These are phyloP conservation scores for Camellia sinensis DNA, from an alignment of 148 eudicot species.

Conservation along the genomic window DNA sequence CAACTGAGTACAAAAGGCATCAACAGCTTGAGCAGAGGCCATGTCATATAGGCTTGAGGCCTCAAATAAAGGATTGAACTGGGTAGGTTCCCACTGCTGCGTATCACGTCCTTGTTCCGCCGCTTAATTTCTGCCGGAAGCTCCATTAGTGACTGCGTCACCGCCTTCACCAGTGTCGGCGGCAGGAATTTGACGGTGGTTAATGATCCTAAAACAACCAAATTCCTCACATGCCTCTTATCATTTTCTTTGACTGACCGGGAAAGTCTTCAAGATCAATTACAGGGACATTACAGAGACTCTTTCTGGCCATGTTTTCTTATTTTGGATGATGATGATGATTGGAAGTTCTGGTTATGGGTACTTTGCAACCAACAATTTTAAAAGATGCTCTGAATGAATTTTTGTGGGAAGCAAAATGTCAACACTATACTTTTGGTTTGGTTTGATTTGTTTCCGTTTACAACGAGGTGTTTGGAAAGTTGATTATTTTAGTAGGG, in stretches of 20 bases:
- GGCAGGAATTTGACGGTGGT: conserved; percentile 39
- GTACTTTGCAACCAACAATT: too few species aligned
- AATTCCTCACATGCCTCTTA: conserved; percentile 46
- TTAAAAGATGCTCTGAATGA: too few species aligned
- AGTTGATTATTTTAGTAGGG: too few species aligned
- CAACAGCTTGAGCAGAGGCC: conserved; percentile 33
- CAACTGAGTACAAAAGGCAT: conserved; percentile 50
- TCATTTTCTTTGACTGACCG: conserved; percentile 29
- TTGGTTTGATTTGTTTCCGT: too few species aligned
- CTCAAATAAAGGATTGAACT: conserved; percentile 52
- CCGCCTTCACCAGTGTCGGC: conserved; percentile 46
- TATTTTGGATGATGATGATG: too few species aligned
- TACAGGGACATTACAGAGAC: conserved; percentile 26
- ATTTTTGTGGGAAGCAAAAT: too few species aligned
- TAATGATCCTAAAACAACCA: conserved; percentile 65
- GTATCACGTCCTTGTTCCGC: conserved; percentile 48
- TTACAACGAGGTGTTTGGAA: too few species aligned
- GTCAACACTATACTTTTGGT: too few species aligned
- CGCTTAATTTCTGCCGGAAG: conserved; percentile 52
- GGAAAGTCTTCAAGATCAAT: conserved; percentile 41
- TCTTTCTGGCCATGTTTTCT: too few species aligned
- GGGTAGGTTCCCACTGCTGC: conserved; percentile 61
- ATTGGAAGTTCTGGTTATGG: too few species aligned
- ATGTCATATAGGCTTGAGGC: conserved; percentile 59
- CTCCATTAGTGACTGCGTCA: conserved; percentile 40